A percentile compares a stretch with the other conserved stretches of the same genome.
Evolutionary conservation across 2,329 filamentous ascomycete species (phyloP).

Genomic region (Beauveria australis): DNA sequence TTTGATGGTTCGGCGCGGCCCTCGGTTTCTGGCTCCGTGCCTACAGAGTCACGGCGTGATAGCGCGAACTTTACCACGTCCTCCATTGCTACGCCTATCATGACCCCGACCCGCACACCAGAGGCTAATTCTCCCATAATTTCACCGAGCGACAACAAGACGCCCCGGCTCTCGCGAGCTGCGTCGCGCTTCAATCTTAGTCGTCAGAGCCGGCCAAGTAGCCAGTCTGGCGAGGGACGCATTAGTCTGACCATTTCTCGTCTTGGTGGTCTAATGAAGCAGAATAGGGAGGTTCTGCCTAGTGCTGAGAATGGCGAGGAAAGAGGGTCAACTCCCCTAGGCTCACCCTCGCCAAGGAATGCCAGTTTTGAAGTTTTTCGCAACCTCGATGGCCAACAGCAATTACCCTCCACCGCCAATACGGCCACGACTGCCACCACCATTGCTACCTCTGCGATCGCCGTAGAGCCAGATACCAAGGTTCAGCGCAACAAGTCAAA

Average conservation of each 20-base stretch:
- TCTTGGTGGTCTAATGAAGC: slow-evolving; percentile 42
- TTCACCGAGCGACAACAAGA: slow-evolving; percentile 44
- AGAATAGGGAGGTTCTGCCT: slow-evolving; percentile 39
- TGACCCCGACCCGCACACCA: slow-evolving; percentile 27
- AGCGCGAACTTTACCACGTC: slow-evolving; percentile 44
- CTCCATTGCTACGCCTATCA: slow-evolving; percentile 28
- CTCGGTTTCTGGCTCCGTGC: slow-evolving; percentile 25
- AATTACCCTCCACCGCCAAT: background rate
- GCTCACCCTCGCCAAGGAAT: slow-evolving; percentile 20
- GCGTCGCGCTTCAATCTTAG: slow-evolving; percentile 45
- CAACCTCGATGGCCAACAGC: slow-evolving; percentile 25
- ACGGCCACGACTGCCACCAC: background rate
- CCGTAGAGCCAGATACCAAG: slow-evolving; percentile 16
- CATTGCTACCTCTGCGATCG: background rate
- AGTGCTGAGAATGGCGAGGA: slow-evolving; percentile 1
- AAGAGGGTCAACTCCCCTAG: background rate
- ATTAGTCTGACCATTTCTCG: slow-evolving; percentile 50
- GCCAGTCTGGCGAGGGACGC: slow-evolving; percentile 50
- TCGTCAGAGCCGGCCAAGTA: slow-evolving; percentile 46
- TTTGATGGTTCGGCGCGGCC: slow-evolving; percentile 35
- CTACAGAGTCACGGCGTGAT: slow-evolving; percentile 36
- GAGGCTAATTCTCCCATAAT: slow-evolving; percentile 28
- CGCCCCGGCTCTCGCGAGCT: slow-evolving; percentile 48
- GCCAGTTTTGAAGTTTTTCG: slow-evolving; percentile 17
- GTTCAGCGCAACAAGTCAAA: slow-evolving; percentile 22